Base-by-base conservation (phyloP, 2,329 filamentous ascomycete species). In the Aspergillus phoenicis region DNA sequence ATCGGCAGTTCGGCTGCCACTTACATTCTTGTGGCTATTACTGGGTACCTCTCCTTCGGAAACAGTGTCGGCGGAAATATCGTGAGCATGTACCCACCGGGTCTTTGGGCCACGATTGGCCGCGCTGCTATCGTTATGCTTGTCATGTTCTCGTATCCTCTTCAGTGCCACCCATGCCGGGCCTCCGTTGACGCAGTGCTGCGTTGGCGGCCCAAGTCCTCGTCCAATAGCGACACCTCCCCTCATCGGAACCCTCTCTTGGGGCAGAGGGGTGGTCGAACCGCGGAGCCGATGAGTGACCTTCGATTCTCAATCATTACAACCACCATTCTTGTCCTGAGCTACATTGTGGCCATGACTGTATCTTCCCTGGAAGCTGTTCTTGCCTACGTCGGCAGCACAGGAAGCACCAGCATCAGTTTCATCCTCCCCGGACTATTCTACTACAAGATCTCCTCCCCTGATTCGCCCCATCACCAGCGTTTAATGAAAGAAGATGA, bases 361-460 rank as follows among this genome's bases (percentile, higher is more conserved):
- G 93, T 99, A 3, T 91, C 88, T 20, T 95, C 90, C 11, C 84
- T 99, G 3, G 93, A 97, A 73, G 89, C 91, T 51, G 93, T 99
- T 0, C 84, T 99, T 0, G 94, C 95, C 0, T 99, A 97, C 68
- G 95, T 99, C 10, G 95, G 95, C 39, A 93, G 90, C 69, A 99
- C 95, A 0, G 95, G 95, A 57, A 94, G 90, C 55, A 99, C 95
- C 0, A 92, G 91, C 63, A 99, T 99, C 70, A 96, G 91, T 63
- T 99, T 99, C 75, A 98, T 99, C 66, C 84, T 99, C 0, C 95
- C 95, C 0, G 95, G 95, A 0, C 79, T 99, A 4, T 99, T 99
- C 77, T 99, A 98, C 78, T 99, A 98, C 80, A 98, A 98, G 78
- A 98, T 99, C 62, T 96, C 92, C 11, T 88, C 91, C 24, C 95